Conservation (phyloP, 345 rosid genomes). For the Sisymbrium irio region DNA sequence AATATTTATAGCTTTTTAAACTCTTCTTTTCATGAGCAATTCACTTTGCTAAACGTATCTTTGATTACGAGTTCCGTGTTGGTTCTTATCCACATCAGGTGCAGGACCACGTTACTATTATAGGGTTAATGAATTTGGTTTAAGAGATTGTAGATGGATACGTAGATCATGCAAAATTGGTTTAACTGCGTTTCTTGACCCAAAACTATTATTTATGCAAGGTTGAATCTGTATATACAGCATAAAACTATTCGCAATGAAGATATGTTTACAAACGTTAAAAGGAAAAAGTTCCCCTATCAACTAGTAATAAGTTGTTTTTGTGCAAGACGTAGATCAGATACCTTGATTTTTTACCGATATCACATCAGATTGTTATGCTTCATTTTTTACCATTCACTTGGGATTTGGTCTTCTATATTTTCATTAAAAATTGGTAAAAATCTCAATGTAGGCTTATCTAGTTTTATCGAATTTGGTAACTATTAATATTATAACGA, state of each 20-base stretch:
- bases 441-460: too few species aligned
- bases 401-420: too few species aligned
- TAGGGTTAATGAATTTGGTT: neutral
- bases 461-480: too few species aligned
- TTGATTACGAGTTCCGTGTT: neutral
- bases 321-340: too few species aligned
- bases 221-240: neutral
- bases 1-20: neutral
- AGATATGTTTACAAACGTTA: neutral
- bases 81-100: neutral
- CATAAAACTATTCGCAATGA: neutral
- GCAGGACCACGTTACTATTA: neutral
- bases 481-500: too few species aligned
- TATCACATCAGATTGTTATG: neutral
- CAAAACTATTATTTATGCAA: neutral
- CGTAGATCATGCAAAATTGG: neutral
- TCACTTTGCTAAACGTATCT: neutral
- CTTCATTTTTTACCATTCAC: too few species aligned
- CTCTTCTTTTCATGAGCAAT: neutral
- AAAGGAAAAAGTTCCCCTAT: neutral
- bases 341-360: too few species aligned
- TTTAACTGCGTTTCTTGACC: neutral
- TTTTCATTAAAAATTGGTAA: too few species aligned
- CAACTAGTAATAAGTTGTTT: neutral
- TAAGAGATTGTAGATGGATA: neutral